These are phyloP conservation scores for Elsinoe fawcettii DNA, from an alignment of 2,329 filamentous ascomycete genomes.

Conservation along the genomic window DNA sequence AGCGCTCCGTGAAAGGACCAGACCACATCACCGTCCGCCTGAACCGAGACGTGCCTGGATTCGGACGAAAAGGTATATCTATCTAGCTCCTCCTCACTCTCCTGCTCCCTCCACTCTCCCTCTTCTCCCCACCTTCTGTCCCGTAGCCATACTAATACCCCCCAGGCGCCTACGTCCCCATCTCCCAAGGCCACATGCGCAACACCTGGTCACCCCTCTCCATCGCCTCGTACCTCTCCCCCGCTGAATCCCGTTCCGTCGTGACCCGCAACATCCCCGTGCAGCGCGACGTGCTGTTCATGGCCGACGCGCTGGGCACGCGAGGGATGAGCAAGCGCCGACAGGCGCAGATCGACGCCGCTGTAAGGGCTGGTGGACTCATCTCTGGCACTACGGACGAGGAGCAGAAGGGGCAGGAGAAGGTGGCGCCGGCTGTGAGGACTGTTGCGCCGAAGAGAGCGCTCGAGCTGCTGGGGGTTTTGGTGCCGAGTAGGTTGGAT, in stretches of 20 bases:
- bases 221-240: slow-evolving; percentile 47
- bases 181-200: slow-evolving; percentile 47
- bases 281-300: slow-evolving; percentile 42
- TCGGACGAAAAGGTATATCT: slow-evolving; percentile 40
- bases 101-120: not conserved
- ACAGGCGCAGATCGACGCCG: slow-evolving; percentile 18
- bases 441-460: slow-evolving; percentile 32
- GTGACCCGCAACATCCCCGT: slow-evolving; percentile 37
- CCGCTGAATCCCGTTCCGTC: slow-evolving; percentile 38
- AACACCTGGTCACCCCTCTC: slow-evolving; percentile 46
- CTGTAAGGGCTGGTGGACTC: not conserved
- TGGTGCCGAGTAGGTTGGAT: slow-evolving; percentile 41
- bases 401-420: slow-evolving; percentile 18
- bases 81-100: not conserved
- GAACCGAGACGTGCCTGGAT: slow-evolving; percentile 45
- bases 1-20: slow-evolving; percentile 24
- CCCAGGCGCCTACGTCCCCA: slow-evolving; percentile 45
- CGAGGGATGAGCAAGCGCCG: slow-evolving; percentile 11
- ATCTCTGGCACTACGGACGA: slow-evolving; percentile 13
- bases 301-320: slow-evolving; percentile 15
- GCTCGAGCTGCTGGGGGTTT: slow-evolving; percentile 41
- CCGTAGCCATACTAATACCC: not conserved
- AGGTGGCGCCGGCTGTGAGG: slow-evolving; percentile 14
- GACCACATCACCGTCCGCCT: slow-evolving; percentile 43
- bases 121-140: not conserved